These are phyloP conservation scores for Leishmania lainsoni DNA, from an alignment of 208 protist genomes.

Conservation along the genomic window DNA sequence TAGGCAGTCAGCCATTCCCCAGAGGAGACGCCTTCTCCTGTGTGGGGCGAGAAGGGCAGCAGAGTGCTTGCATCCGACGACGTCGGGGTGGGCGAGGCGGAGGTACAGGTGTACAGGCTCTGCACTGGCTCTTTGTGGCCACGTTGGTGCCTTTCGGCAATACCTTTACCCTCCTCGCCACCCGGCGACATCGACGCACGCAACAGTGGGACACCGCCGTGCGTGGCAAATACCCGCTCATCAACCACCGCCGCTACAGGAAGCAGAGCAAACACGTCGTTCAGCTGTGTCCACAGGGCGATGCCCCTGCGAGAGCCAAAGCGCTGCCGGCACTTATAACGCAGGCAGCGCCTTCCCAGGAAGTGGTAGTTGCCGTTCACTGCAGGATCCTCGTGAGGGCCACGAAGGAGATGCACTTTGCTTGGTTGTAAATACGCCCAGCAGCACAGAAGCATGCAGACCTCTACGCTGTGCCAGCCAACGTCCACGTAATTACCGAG, in stretches of 20 bases:
- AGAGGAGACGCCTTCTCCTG: background rate
- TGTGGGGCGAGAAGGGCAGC: background rate
- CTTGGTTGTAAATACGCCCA: constrained; percentile 62
- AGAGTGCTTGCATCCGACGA: background rate
- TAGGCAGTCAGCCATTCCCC: background rate
- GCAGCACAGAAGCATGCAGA: constrained; percentile 72
- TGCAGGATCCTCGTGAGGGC: constrained; percentile 81
- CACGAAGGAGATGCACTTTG: constrained; percentile 84
- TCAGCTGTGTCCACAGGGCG: constrained; percentile 69
- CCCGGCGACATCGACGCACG: background rate
- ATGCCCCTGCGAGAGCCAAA: constrained; percentile 62
- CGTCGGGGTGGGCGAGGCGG: constrained; percentile 1
- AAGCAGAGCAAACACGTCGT: constrained; percentile 70
- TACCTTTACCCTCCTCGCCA: background rate
- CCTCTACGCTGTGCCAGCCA: constrained; percentile 82
- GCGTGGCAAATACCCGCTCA: constrained; percentile 75
- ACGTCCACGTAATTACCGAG: constrained; percentile 97
- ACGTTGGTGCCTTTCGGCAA: background rate
- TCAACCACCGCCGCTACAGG: constrained; percentile 89
- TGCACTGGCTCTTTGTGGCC: background rate
- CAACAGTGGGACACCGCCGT: constrained; percentile 88
- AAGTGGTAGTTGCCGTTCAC: constrained; percentile 69
- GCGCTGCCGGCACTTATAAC: constrained; percentile 64
- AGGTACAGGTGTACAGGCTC: constrained; percentile 2
- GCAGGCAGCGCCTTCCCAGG: constrained; percentile 62